A percentile compares a stretch with the other conserved stretches of the same genome.
These are phyloP conservation scores for Leptographium flavum DNA, from an alignment of 2,329 filamentous ascomycete genomes.

Conservation along the genomic window DNA sequence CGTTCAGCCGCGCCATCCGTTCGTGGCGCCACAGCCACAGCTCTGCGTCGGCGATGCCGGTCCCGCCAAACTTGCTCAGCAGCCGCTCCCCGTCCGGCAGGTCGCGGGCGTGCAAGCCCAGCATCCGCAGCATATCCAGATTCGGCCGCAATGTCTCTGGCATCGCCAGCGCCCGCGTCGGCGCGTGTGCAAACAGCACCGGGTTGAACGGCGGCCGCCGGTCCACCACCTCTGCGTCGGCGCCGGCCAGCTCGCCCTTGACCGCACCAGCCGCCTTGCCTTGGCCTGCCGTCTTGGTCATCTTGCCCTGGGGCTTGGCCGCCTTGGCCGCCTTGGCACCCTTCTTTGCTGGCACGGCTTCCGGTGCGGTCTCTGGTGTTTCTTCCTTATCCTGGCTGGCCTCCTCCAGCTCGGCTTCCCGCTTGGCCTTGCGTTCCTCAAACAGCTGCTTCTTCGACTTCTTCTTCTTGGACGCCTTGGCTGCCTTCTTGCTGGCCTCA, in stretches of 20 bases:
- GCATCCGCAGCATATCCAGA: constrained; percentile 27
- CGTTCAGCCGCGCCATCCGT: constrained; percentile 41
- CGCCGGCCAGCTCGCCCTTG: constrained; percentile 2
- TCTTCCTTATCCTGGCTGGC: constrained; percentile 11
- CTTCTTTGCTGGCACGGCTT: constrained; percentile 3
- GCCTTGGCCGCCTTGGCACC: constrained; percentile 10
- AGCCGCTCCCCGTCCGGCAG: constrained; percentile 34
- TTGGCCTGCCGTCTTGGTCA: not conserved
- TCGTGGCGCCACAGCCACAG: constrained; percentile 44
- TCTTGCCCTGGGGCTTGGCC: not conserved
- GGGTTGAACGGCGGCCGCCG: constrained; percentile 6
- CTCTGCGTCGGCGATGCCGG: constrained; percentile 33
- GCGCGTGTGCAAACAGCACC: constrained; percentile 33
- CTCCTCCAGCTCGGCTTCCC: constrained; percentile 25
- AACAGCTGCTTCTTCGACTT: constrained; percentile 67
- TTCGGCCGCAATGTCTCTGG: constrained; percentile 31
- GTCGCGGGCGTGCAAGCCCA: constrained; percentile 30
- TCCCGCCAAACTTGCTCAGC: constrained; percentile 28
- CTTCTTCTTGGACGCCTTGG: constrained; percentile 62
- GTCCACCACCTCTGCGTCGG: constrained; percentile 9
- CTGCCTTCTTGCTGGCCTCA: constrained; percentile 30
- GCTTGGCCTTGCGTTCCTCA: constrained; percentile 49
- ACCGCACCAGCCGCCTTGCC: constrained; percentile 9
- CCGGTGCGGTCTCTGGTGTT: constrained; percentile 8
- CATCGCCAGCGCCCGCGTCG: constrained; percentile 29